A percentile compares a stretch with the other conserved stretches of the same genome.
Evolutionary conservation across 2,329 filamentous ascomycete species (phyloP).

Genomic region (Monilinia fructicola): DNA sequence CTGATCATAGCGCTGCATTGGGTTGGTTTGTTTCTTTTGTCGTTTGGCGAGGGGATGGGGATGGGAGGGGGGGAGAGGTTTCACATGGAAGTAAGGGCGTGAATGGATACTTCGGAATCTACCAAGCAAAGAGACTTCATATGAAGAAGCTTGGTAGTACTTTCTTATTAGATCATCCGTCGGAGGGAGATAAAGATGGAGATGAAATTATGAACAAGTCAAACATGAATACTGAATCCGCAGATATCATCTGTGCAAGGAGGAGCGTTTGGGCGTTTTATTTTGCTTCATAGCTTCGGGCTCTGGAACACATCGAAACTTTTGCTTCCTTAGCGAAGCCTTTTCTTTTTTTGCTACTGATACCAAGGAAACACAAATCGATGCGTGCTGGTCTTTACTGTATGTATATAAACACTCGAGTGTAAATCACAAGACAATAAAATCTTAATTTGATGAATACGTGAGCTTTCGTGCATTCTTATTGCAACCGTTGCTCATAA

Average conservation of each 20-base stretch:
- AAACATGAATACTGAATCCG: neutral
- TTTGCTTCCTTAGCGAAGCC: neutral
- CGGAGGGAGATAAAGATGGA: neutral
- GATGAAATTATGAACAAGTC: neutral
- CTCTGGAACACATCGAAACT: neutral
- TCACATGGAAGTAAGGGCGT: neutral
- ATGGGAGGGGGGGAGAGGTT: no score
- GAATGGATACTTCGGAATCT: neutral
- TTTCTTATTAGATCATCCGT: neutral
- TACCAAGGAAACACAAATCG: neutral
- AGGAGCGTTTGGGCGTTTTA: slow-evolving; percentile 3
- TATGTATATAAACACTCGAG: neutral
- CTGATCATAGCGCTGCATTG: neutral
- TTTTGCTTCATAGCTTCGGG: neutral
- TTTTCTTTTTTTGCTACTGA: neutral
- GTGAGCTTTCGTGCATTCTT: no score
- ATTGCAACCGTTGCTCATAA: no score
- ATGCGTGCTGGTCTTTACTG: neutral
- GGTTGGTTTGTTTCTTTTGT: neutral
- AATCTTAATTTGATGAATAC: neutral
- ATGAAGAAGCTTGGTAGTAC: neutral
- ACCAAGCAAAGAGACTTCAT: slow-evolving; percentile 11
- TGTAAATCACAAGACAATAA: neutral
- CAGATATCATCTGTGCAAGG: neutral
- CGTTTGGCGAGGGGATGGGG: no score